Base-by-base conservation (phyloP, 805 yeast genomes). In the Candida sphagnicola region DNA sequence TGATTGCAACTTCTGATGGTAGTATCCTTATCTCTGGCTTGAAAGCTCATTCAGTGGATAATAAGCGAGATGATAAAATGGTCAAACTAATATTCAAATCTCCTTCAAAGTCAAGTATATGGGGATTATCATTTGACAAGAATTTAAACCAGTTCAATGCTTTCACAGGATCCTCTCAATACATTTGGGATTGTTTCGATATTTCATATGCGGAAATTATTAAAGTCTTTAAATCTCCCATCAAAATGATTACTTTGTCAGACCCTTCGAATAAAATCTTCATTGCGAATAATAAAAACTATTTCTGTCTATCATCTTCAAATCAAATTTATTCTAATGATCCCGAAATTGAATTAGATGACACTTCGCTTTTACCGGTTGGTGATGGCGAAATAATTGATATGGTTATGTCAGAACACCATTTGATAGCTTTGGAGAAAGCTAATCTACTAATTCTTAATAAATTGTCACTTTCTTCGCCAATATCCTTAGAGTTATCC, bases 51-150 rank as follows among this genome's bases (percentile, higher is more conserved):
- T 54, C 49, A 2, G 53, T 52, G 13, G 55, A 49, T 5, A 57
- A 51, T 33, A 66, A 64, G 39, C 55, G 63, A 18, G 72, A 67
- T 35, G 72, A 67, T 36, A 65, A 60, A 39, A 52, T 49, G 33
- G 44, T 60, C 6, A 64, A 64, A 37, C 51, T 43, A 16, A 54
- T 59, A 1, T 63, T 50, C 41, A 56, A 53, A 18, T 32, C 35
- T 6, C 17, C 35, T 3, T 25, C 37, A 17, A 31, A 33, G 10
- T 19, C 38, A 3, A 40, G 14, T 4, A 21, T 59, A n/a, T 13
- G 35, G 19, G 59, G 56, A 6, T 38, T 60, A 4, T 16, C 46
- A 2, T 51, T 52, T 31, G 37, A 54, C 10, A 51, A 56, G 21
- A 50, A 54, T 23, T 45, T 50, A 35, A 45, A 48, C 15, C 54